Percentiles rank a stretch among this genome's conserved stretches.
Conservation (phyloP, 2,329 filamentous ascomycete genomes). For the Dothideomycetes sp. region DNA sequence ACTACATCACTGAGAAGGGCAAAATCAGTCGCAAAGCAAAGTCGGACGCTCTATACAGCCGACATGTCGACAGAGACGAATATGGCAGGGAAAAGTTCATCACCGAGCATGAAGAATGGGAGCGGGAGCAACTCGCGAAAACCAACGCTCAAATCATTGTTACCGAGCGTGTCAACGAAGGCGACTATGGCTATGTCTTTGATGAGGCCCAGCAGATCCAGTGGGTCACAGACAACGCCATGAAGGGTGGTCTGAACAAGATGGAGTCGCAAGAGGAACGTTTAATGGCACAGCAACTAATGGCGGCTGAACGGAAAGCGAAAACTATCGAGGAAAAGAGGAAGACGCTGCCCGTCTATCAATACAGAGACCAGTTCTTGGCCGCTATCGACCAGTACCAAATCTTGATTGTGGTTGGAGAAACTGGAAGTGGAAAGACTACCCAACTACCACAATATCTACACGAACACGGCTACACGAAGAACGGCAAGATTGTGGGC, state of each 20-base stretch:
- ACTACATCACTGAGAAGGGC: conserved; percentile 89
- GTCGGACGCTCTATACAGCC: conserved; percentile 78
- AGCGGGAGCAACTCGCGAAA: conserved; percentile 76
- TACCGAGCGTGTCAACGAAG: conserved; percentile 63
- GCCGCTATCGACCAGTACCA: conserved; percentile 80
- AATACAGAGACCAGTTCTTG: conserved; percentile 75
- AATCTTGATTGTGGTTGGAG: conserved; percentile 82
- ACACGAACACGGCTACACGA: conserved; percentile 81
- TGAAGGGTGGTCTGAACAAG: conserved; percentile 60
- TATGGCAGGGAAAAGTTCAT: conserved; percentile 80
- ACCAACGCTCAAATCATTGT: conserved; percentile 76
- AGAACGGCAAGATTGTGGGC: conserved; percentile 71
- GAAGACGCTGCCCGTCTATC: conserved; percentile 81
- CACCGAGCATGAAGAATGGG: conserved; percentile 94
- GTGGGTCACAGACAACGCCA: conserved; percentile 64
- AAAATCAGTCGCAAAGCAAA: conserved; percentile 82
- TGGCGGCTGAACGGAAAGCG: conserved; percentile 80
- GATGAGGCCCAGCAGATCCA: conserved; percentile 82
- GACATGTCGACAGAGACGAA: conserved; percentile 80
- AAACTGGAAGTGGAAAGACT: conserved; percentile 92
- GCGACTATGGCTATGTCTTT: conserved; percentile 86
- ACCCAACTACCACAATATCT: conserved; percentile 92
- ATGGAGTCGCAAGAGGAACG: conserved; percentile 65
- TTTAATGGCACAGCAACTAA: conserved; percentile 67
- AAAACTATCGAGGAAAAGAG: conserved; percentile 83